phyloP scores from a whole-genome alignment of 345 rosid genomes.

The Euphorbia tirucalli region DNA sequence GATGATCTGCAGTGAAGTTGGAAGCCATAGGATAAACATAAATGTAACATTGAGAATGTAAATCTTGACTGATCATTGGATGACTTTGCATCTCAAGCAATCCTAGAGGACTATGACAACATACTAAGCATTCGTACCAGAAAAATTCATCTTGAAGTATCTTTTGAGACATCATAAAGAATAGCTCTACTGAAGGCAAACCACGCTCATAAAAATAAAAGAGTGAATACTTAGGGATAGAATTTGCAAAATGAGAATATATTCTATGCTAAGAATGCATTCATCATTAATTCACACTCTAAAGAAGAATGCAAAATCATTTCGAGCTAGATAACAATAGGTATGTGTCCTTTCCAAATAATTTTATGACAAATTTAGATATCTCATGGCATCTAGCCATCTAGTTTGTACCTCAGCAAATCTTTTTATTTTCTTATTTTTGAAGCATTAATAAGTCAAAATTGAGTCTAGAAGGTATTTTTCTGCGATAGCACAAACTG shows the following conservation, averaged over 20 bases:
- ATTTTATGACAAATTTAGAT: neutral
- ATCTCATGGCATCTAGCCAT: neutral
- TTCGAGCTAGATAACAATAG: neutral
- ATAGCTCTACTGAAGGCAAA: neutral
- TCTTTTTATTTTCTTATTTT: neutral
- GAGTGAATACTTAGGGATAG: too few species aligned
- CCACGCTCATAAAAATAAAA: neutral
- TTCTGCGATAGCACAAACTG: neutral
- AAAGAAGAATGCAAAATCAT: neutral
- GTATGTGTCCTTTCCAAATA: neutral
- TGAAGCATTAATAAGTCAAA: neutral
- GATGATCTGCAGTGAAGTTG: slow-evolving; percentile 47
- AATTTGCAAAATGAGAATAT: neutral
- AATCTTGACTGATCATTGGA: neutral
- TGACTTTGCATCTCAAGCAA: neutral
- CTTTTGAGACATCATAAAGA: neutral
- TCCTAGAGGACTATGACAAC: neutral
- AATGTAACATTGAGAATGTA: neutral
- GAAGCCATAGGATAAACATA: neutral
- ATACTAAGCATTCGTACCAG: neutral
- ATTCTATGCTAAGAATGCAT: neutral
- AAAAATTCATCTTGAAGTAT: neutral
- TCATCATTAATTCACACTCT: neutral
- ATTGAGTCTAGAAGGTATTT: neutral
- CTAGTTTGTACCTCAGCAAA: neutral